Base-by-base conservation (phyloP, 2,329 filamentous ascomycete species). In the Aspergillus pseudoglaucus region DNA sequence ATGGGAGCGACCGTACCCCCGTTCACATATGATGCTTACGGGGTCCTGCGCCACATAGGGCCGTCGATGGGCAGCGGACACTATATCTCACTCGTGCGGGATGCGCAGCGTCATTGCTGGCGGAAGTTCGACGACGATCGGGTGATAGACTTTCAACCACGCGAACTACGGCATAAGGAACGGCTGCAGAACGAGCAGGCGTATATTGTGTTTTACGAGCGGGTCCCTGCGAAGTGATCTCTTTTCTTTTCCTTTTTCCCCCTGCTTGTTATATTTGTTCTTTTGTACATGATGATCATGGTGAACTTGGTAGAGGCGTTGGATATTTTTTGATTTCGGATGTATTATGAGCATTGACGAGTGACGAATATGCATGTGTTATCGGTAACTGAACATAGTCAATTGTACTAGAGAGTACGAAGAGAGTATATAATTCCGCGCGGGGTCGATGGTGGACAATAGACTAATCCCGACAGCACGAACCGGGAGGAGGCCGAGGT, bases 11-110 rank as follows among this genome's bases (percentile, higher is more conserved):
- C 58, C 47, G 71, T 62, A 45, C 64, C 65, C 1, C 84, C 87
- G 0, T 89, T 87, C 61, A 72, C 75, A 4, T 98, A 96, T 66
- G 85, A 95, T 61, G 84, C 87, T 45, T 96, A 95, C 63, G 91
- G 84, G 2, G 85, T 96, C 6, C 81, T 94, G 46, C 77, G 87
- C 52, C 90, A 96, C 65, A 69, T 80, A 3, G 90, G 90, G 18
- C 71, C 72, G 1, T 82, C 77, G 1, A 74, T 87, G 45, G 79
- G 81, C 33, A 81, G 80, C 44, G 90, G 90, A 0, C 90, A 96
- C 68, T 96, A 96, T 65, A 84, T 85, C 46, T 79, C 83, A 3
- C 82, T 86, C 49, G 80, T 87, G 51, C 79, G 80, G 40, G 81
- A 85, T 57, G 74, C 76, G 33, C 74, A 73, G 27, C 71, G 79